Conservation (phyloP, 2,329 filamentous ascomycete species). For the Tolypocladium sp. region DNA sequence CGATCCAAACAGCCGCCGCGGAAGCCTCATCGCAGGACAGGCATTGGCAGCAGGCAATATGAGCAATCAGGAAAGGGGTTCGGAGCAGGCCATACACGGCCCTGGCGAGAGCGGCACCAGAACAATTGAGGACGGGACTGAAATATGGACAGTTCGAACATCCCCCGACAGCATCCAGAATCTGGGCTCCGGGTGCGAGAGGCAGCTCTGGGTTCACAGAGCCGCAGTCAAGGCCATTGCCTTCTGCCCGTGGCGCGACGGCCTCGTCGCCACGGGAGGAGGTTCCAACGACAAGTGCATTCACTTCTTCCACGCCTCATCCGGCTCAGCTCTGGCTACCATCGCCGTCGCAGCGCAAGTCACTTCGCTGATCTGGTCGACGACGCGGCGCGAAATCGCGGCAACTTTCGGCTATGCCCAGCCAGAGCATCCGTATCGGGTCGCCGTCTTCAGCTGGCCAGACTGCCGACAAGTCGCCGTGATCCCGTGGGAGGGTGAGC, state of each 20-base stretch:
- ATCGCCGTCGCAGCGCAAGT: slow-evolving; percentile 92
- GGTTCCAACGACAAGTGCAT: slow-evolving; percentile 93
- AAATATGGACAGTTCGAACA: slow-evolving; percentile 18
- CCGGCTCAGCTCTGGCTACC: slow-evolving; percentile 75
- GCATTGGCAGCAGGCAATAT: not conserved
- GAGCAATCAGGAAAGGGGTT: not conserved
- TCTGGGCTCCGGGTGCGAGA: slow-evolving; percentile 48
- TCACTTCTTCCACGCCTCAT: slow-evolving; percentile 85
- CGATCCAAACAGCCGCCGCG: not conserved
- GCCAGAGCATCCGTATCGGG: slow-evolving; percentile 78
- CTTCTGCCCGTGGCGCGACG: slow-evolving; percentile 89
- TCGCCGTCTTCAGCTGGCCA: slow-evolving; percentile 93
- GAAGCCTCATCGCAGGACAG: not conserved
- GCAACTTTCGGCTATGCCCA: slow-evolving; percentile 92
- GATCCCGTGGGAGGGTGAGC: slow-evolving; percentile 73
- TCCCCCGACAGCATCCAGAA: slow-evolving; percentile 30
- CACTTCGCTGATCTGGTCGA: slow-evolving; percentile 86
- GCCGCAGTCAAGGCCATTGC: slow-evolving; percentile 95
- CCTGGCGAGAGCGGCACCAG: not conserved
- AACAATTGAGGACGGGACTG: slow-evolving; percentile 8
- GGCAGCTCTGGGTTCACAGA: slow-evolving; percentile 66
- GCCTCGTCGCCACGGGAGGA: slow-evolving; percentile 80
- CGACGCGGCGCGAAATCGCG: slow-evolving; percentile 73
- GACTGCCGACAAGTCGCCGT: slow-evolving; percentile 77
- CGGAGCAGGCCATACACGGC: not conserved